A percentile compares a stretch with the other conserved stretches of the same genome.
phyloP scores from a whole-genome alignment of 208 protist species.

The Leishmania aethiopica region DNA sequence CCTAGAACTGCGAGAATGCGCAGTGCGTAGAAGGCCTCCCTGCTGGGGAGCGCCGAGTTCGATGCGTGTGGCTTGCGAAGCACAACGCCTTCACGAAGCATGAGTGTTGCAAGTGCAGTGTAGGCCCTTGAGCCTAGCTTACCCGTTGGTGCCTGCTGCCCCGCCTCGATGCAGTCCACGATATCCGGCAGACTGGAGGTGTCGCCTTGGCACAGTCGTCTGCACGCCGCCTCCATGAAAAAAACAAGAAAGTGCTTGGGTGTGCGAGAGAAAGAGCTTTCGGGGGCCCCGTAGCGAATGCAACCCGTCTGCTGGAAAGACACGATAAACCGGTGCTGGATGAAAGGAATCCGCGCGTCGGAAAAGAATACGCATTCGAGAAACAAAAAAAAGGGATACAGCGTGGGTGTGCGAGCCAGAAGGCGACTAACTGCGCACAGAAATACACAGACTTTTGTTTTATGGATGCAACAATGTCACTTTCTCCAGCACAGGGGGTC shows the following conservation, averaged over 20 bases:
- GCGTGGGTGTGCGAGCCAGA: background rate
- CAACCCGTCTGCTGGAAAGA: background rate
- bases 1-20: constrained; percentile 42
- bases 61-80: background rate
- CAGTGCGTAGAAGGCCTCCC: constrained; percentile 36
- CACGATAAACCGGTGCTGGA: background rate
- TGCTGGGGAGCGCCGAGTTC: constrained; percentile 8
- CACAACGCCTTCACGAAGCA: constrained; percentile 36
- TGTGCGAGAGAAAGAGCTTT: background rate
- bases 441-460: background rate
- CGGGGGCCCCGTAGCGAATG: background rate
- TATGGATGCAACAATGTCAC: background rate
- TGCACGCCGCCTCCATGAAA: constrained; percentile 38
- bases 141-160: constrained; percentile 5
- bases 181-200: constrained; percentile 40
- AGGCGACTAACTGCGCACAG: background rate
- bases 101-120: constrained; percentile 33
- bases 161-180: constrained; percentile 35
- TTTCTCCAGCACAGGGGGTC: background rate
- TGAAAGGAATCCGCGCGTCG: background rate
- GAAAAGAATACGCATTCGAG: background rate
- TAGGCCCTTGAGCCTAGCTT: constrained; percentile 5
- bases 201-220: constrained; percentile 42
- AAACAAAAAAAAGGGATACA: background rate
- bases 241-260: background rate